Evolutionary conservation across 441 rosid species (phyloP).

Genomic region (Adansonia grandidieri): DNA sequence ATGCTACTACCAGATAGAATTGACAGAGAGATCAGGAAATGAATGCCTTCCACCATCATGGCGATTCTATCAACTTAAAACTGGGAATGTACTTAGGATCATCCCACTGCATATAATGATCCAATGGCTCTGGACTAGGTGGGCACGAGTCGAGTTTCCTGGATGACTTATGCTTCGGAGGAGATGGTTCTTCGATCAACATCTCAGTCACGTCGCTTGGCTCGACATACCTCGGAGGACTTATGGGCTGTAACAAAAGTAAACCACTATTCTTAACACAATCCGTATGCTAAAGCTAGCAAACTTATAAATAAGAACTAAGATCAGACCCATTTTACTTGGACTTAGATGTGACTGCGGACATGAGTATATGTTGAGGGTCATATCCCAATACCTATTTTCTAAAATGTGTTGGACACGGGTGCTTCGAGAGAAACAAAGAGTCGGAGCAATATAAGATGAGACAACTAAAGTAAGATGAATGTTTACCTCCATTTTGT

Average conservation of each 20-base stretch:
- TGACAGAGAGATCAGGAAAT: background rate
- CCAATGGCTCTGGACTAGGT: constrained; percentile 42
- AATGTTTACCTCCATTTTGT: constrained; percentile 8
- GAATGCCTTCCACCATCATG: constrained; percentile 36
- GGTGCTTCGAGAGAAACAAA: no score
- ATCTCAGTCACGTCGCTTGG: constrained; percentile 41
- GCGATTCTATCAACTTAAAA: constrained; percentile 48
- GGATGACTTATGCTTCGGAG: constrained; percentile 23
- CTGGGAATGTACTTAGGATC: constrained; percentile 32
- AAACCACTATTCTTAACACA: background rate
- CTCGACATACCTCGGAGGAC: constrained; percentile 36
- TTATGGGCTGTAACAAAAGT: constrained; percentile 34
- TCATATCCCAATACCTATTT: no score
- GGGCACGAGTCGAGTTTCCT: constrained; percentile 37
- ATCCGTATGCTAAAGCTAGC: background rate
- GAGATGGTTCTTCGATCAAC: constrained; percentile 30
- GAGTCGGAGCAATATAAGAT: no score
- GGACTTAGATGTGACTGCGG: no score
- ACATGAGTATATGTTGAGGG: no score
- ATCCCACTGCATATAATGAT: constrained; percentile 29
- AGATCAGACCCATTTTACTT: no score
- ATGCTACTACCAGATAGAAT: background rate
- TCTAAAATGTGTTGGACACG: no score
- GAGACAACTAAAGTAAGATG: background rate
- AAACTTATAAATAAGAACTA: no score